Evolutionary conservation across 495 filamentous ascomycete genomes (phyloP).

Genomic region (Penicillium psychrofluorescens): DNA sequence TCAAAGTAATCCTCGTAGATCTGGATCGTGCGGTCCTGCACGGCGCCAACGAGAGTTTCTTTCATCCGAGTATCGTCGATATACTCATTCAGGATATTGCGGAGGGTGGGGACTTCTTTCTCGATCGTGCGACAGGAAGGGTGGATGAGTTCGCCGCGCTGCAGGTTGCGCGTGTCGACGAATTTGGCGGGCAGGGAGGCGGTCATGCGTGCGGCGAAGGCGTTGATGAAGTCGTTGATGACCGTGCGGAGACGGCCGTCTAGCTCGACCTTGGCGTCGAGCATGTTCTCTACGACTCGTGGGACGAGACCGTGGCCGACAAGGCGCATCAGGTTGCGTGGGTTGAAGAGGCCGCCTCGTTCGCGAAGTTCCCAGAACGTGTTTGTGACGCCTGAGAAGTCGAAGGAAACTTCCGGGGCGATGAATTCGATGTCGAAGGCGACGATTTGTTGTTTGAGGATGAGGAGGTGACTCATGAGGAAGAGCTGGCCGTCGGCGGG

Average conservation of each 20-base stretch:
- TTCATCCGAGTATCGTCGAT: constrained; percentile 53
- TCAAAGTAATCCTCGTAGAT: constrained; percentile 56
- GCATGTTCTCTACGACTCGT: constrained; percentile 58
- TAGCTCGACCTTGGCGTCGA: constrained; percentile 74
- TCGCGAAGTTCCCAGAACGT: constrained; percentile 70
- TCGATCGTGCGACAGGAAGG: constrained; percentile 40
- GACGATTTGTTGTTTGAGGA: constrained; percentile 85
- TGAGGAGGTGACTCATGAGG: constrained; percentile 82
- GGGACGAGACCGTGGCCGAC: constrained; percentile 54
- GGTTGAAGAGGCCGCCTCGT: constrained; percentile 64
- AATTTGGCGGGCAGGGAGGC: constrained; percentile 38
- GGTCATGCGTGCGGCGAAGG: constrained; percentile 49
- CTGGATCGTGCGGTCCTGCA: constrained; percentile 52
- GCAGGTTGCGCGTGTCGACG: constrained; percentile 29
- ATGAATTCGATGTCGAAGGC: constrained; percentile 89
- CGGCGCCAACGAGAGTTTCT: constrained; percentile 54
- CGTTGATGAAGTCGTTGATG: constrained; percentile 72
- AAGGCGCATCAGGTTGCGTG: constrained; percentile 49
- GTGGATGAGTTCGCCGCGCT: constrained; percentile 30
- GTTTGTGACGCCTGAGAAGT: constrained; percentile 73
- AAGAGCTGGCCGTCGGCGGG: constrained; percentile 70
- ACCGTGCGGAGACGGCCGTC: constrained; percentile 69
- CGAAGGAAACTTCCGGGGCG: constrained; percentile 61
- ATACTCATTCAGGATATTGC: constrained; percentile 48
- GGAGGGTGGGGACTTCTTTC: constrained; percentile 46